These are phyloP conservation scores for Caryocar brasiliense DNA, from an alignment of 441 rosid genomes.

Conservation along the genomic window DNA sequence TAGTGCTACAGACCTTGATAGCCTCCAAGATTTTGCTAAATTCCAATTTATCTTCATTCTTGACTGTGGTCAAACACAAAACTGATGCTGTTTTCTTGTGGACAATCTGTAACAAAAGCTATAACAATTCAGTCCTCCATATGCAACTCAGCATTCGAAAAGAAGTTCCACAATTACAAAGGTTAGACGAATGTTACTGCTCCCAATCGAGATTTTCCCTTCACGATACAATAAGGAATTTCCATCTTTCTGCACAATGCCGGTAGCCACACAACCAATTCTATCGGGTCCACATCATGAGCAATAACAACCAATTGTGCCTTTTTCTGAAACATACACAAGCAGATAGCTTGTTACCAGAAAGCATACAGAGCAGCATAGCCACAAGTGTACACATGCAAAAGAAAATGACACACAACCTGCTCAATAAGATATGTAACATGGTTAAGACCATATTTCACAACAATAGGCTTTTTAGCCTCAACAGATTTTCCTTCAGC, in stretches of 20 bases:
- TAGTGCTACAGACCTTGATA: no score
- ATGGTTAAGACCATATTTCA: constrained; percentile 81
- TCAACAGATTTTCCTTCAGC: constrained; percentile 69
- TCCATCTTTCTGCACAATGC: constrained; percentile 92
- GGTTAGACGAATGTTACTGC: constrained; percentile 29
- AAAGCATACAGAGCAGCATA: no score
- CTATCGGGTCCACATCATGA: constrained; percentile 90
- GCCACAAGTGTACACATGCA: no score
- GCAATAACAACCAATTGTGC: constrained; percentile 87
- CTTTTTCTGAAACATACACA: constrained; percentile 62
- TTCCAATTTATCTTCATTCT: constrained; percentile 75
- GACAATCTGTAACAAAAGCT: constrained; percentile 40
- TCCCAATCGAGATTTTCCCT: constrained; percentile 86
- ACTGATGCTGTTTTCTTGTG: constrained; percentile 81
- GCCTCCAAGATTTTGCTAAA: constrained; percentile 79
- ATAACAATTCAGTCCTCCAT: not conserved
- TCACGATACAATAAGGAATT: constrained; percentile 87
- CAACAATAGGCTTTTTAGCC: constrained; percentile 74
- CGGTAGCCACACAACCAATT: constrained; percentile 89
- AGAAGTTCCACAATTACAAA: not conserved
- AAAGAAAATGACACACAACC: constrained; percentile 20
- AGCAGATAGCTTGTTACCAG: no score
- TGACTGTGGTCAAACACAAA: constrained; percentile 71
- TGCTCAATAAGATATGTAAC: constrained; percentile 81
- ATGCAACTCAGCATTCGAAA: not conserved